Conservation (phyloP, 2,329 filamentous ascomycete species). For the Colletotrichum salicis region DNA sequence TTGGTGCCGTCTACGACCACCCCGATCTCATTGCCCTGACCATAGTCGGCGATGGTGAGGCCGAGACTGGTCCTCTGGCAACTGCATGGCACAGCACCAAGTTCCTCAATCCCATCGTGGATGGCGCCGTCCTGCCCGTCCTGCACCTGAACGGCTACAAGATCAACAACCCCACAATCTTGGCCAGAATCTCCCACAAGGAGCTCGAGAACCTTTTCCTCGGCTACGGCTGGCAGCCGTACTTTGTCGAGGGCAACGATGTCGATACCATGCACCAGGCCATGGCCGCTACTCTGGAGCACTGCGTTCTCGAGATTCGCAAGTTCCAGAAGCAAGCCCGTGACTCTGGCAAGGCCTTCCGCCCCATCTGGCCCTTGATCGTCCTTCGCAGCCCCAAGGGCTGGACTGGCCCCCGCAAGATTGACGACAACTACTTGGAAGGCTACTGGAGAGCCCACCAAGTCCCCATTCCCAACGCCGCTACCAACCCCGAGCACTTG, state of each 20-base stretch:
- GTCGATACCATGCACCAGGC: constrained; percentile 81
- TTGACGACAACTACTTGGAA: constrained; percentile 76
- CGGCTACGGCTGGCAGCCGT: constrained; percentile 82
- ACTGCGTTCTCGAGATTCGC: constrained; percentile 76
- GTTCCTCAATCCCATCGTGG: constrained; percentile 81
- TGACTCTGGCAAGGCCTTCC: constrained; percentile 74
- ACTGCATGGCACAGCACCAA: constrained; percentile 87
- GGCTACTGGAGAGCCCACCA: constrained; percentile 86
- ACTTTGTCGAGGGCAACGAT: constrained; percentile 83
- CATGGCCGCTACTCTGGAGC: constrained; percentile 81
- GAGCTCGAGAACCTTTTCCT: constrained; percentile 76
- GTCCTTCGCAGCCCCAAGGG: constrained; percentile 82
- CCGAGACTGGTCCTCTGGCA: constrained; percentile 82
- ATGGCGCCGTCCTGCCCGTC: constrained; percentile 81
- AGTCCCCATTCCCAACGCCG: constrained; percentile 78
- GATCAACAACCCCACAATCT: constrained; percentile 82
- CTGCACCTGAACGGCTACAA: constrained; percentile 87
- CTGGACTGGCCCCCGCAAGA: constrained; percentile 79
- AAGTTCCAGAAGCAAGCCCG: constrained; percentile 77
- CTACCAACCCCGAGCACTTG: constrained; percentile 72
- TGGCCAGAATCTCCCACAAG: constrained; percentile 78
- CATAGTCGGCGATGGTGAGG: constrained; percentile 83
- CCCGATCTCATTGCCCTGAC: constrained; percentile 79
- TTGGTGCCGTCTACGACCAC: constrained; percentile 80
- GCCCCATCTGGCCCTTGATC: constrained; percentile 83